phyloP scores from a whole-genome alignment of 108 stramenopile genomes.

The Fragilaria radians region DNA sequence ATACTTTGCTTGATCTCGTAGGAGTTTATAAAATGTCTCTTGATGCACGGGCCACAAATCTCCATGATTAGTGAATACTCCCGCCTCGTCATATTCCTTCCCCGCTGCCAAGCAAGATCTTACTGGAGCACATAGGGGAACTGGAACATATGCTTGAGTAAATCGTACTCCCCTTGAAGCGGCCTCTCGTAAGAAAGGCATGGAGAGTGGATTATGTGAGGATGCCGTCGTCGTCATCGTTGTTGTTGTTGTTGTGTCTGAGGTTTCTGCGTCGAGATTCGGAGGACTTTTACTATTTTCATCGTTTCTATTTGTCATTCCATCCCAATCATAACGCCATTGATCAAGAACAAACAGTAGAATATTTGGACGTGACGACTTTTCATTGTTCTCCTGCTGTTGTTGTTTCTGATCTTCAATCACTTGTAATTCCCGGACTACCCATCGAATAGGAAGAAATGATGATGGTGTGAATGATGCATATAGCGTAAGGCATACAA shows the following conservation, averaged over 20 bases:
- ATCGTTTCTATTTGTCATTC: conserved; percentile 8
- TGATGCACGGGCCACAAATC: conserved; percentile 10
- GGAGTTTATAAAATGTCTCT: conserved; percentile 16
- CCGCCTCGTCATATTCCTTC: conserved; percentile 20
- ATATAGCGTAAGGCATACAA: no score
- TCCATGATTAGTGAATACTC: conserved; percentile 7
- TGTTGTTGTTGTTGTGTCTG: not conserved
- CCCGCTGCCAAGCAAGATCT: conserved; percentile 21
- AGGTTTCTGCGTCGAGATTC: no score
- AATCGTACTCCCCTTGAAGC: conserved; percentile 10
- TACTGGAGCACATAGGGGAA: conserved; percentile 22
- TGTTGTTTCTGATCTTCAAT: no score
- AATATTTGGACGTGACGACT: conserved; percentile 10
- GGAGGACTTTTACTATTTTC: no score
- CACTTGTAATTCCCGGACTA: no score
- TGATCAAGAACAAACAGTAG: conserved; percentile 20
- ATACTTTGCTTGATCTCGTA: conserved; percentile 14
- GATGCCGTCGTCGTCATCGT: no score
- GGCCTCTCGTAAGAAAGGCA: conserved; percentile 15
- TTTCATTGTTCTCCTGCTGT: no score
- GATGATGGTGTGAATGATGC: no score
- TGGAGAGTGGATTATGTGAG: not conserved
- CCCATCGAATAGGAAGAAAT: no score
- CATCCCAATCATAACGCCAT: conserved; percentile 30
- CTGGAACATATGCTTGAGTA: conserved; percentile 24